Evolutionary conservation across 495 filamentous ascomycete genomes (phyloP), one percentile per base, ranked within the genome.

Genomic region (Lepraria neglecta): DNA sequence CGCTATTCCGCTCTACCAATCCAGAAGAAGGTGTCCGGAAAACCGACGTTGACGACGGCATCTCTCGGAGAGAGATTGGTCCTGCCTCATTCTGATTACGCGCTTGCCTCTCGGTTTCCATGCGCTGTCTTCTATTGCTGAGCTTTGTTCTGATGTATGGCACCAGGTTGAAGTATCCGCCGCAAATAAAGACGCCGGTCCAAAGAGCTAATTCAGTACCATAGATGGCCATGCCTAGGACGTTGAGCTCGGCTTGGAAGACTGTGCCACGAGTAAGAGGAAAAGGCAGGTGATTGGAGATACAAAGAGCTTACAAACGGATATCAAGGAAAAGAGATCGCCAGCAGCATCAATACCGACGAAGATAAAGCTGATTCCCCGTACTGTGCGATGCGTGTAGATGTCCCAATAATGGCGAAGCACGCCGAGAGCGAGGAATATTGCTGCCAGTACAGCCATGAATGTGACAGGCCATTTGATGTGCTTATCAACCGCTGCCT

Each of bases 301-400:
- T 0, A 30, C 31, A 10, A 17, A 56, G 59, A 45, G 30, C 19
- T 65, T 42, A 76, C 74, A 70, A 43, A 87, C 71, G 6, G 84
- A 85, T 14, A 84, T 65, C 0, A 86, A 74, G 4, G 83, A 85
- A 58, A 81, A 82, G 1, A 86, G 59, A 72, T 87, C 84, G 0
- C 84, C 84, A 2, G 78, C 76, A 4, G 84, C 84, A 69, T 87
- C 84, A 45, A 86, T 84, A 0, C 71, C 82, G 0, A 85, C 82
- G 65, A 86, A 87, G 4, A 85, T 71, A 70, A 87, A 86, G 15
- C 80, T 84, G 35, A 87, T 86, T 9, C 84, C 84, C 3, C 81
- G 75, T 14, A 86, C 84, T 0, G 83, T 85, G 12, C 77, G 74
- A 59, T 85, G 76, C 14, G 74, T 67, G 54, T 79, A 83, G 27